Conservation (phyloP, 2,329 filamentous ascomycete genomes). For the Pseudogymnoascus sp. region DNA sequence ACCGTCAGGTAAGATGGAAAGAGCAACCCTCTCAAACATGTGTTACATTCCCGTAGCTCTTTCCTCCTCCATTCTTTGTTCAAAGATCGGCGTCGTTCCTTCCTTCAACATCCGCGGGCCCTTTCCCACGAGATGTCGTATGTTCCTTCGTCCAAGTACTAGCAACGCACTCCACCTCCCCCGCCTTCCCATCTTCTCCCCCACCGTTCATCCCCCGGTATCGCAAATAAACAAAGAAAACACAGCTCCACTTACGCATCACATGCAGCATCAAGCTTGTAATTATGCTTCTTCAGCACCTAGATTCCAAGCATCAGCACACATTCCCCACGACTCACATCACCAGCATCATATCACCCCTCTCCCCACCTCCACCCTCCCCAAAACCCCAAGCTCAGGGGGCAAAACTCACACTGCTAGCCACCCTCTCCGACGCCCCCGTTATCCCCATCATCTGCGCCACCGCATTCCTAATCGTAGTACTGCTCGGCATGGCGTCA, state of each 20-base stretch:
- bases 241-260: slow-evolving; percentile 31
- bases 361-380: background rate
- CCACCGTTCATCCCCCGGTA: background rate
- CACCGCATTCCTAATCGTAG: slow-evolving; percentile 19
- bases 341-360: background rate
- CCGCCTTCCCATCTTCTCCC: background rate
- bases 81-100: background rate
- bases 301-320: slow-evolving; percentile 16
- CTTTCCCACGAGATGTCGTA: background rate
- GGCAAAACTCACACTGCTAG: slow-evolving; percentile 19
- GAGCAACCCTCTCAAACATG: background rate
- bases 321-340: background rate
- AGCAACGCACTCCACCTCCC: background rate
- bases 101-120: background rate
- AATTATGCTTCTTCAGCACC: slow-evolving; percentile 30
- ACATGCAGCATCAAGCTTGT: slow-evolving; percentile 32
- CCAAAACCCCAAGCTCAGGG: background rate
- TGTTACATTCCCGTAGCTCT: background rate
- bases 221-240: slow-evolving; percentile 11
- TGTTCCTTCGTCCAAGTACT: background rate
- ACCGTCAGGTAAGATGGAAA: background rate
- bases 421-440: slow-evolving; percentile 25
- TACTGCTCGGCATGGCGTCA: slow-evolving; percentile 25
- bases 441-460: slow-evolving; percentile 27
- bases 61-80: background rate